Base-by-base conservation (phyloP, 495 filamentous ascomycete genomes). In the Aspergillus taichungensis region DNA sequence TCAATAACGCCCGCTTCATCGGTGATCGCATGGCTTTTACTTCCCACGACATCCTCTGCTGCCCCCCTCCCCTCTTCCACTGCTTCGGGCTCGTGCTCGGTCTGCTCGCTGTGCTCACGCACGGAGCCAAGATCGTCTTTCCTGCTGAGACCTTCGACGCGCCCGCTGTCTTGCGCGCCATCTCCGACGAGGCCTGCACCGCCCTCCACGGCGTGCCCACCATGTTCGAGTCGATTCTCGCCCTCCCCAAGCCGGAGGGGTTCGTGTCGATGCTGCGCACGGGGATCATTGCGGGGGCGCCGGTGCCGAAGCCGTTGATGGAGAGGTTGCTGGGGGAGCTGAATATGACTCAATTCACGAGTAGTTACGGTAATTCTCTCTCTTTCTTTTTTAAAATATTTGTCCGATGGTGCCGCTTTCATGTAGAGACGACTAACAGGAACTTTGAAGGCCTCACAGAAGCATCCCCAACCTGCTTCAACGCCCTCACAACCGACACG, bases 71-170 rank as follows among this genome's bases (percentile, higher is more conserved):
- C 0, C 67, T 85, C 1, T 87, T 85, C 63, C 83, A 85, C 63
- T 85, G 83, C 68, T 87, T 87, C 55, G 82, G 82, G 10, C 73
- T 87, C 24, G 81, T 84, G 14, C 72, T 87, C 12, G 83, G 83
- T 6, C 72, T 87, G 51, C 70, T 85, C 53, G 74, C 82, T 0
- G 74, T 78, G 30, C 60, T 85, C 34, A 83, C 80, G 0, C 81
- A 84, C 56, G 82, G 82, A 31, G 70, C 75, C 37, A 82, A 78
- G 51, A 77, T 84, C 46, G 72, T 85, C 29, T 82, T 82, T 54
- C 81, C 83, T 5, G 68, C 71, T 42, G 78, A 82, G 48, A 73
- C 76, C 3, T 87, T 87, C 50, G 76, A 82, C 49, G 65, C 81
- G 6, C 54, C 63, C 11, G 76, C 78, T 0, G 76, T 76, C 1